Evolutionary conservation across 2,329 filamentous ascomycete species (phyloP), one percentile per base, ranked within the genome.

Genomic region (Pseudogymnoascus sp.): DNA sequence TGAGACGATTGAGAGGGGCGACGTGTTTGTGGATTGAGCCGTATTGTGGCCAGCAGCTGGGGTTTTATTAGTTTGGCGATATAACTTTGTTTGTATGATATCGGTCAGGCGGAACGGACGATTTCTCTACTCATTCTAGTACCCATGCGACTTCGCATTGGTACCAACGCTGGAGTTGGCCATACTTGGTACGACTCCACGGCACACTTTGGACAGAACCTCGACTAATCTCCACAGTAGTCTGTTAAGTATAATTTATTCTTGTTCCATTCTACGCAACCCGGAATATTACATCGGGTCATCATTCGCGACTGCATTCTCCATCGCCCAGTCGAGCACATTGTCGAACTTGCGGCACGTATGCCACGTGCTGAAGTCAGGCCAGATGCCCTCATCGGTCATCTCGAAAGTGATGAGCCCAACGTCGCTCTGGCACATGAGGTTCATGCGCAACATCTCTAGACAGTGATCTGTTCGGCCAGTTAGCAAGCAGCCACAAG

Each of bases 341-440:
- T 72, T 76, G 63, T 83, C 77, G 64, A 82, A 84, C 67, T 84
- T 82, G 35, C 82, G 74, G 70, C 82, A 84, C 7, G 78, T 80
- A 66, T 83, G 81, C 35, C 77, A 74, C 3, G 81, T 81, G 70
- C 79, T 80, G 57, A 83, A 82, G 69, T 83, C 78, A 2, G 81
- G 81, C 82, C 81, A 83, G 65, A 81, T 79, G 50, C 80, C 68
- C 33, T 73, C 77, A 61, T 74, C 77, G 62, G 76, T 71, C 60
- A 80, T 73, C 64, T 80, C 77, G 71, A 83, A 83, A 1, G 82
- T 80, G 66, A 82, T 83, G 26, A 85, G 77, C 9, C 81, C 80
- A 66, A 83, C 74, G 64, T 84, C 82, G 50, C 78, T 76, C 67
- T 83, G 79, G 69, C 82, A 84, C 78, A 83, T 81, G 53, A 83